These are phyloP conservation scores for Diaporthe ilicicola DNA, from an alignment of 2,329 filamentous ascomycete genomes.

Conservation along the genomic window DNA sequence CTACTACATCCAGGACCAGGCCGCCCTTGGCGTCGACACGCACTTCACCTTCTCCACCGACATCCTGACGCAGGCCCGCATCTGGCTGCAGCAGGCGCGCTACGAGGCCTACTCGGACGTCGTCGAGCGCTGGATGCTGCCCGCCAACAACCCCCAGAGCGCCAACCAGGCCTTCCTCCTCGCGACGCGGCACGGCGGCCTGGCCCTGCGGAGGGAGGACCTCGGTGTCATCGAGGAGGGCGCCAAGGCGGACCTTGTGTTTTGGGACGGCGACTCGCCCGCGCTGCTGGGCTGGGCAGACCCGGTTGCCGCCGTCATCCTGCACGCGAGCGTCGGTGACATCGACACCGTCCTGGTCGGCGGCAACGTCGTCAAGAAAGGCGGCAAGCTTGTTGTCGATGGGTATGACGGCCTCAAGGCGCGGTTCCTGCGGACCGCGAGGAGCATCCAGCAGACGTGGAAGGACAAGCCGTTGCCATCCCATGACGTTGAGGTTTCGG, in stretches of 20 bases:
- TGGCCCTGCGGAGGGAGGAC: slow-evolving; percentile 59
- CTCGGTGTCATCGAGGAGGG: slow-evolving; percentile 58
- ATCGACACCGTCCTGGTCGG: slow-evolving; percentile 59
- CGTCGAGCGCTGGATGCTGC: slow-evolving; percentile 51
- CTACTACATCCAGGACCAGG: slow-evolving; percentile 58
- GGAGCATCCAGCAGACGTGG: slow-evolving; percentile 42
- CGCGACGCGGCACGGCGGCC: slow-evolving; percentile 60
- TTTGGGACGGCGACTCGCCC: slow-evolving; percentile 60
- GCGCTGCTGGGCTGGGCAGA: slow-evolving; percentile 63
- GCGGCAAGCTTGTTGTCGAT: slow-evolving; percentile 46
- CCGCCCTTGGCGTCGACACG: slow-evolving; percentile 62
- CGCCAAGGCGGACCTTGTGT: slow-evolving; percentile 62
- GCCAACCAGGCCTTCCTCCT: slow-evolving; percentile 64
- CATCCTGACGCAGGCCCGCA: slow-evolving; percentile 59
- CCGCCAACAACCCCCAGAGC: slow-evolving; percentile 58
- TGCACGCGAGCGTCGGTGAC: slow-evolving; percentile 63
- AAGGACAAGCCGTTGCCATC: slow-evolving; percentile 38
- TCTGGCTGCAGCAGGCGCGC: slow-evolving; percentile 61
- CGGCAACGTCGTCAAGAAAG: slow-evolving; percentile 57
- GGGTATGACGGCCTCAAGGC: slow-evolving; percentile 39
- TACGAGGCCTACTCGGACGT: slow-evolving; percentile 48
- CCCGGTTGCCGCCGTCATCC: slow-evolving; percentile 63
- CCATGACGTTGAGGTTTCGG: neutral
- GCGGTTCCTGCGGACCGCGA: slow-evolving; percentile 46
- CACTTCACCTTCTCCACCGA: slow-evolving; percentile 62